These are phyloP conservation scores for Nicotiana rustica DNA, from an alignment of 305 asterid genomes.

Conservation along the genomic window DNA sequence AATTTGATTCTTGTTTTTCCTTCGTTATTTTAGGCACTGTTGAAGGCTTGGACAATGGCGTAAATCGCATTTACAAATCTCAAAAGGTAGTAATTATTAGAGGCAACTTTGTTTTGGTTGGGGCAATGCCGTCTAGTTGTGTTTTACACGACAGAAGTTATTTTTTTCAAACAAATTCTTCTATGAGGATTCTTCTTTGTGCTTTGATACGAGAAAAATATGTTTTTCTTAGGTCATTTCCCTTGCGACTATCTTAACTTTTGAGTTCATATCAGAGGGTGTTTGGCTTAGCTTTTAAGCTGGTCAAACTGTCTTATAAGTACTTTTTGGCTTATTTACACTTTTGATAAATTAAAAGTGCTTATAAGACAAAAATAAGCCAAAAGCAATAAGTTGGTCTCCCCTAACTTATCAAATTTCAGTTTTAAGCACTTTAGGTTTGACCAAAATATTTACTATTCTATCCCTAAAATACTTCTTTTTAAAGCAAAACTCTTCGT, in stretches of 20 bases:
- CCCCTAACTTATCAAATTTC: too few relatives aligned
- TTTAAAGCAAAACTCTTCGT: too few relatives aligned
- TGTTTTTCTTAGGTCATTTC: not conserved
- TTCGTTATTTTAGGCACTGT: slow-evolving; percentile 40
- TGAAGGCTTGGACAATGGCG: slow-evolving; percentile 43
- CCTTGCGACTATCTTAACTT: not conserved
- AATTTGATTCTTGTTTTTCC: not conserved
- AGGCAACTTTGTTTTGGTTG: not conserved
- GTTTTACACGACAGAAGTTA: not conserved
- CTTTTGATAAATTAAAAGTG: too few relatives aligned
- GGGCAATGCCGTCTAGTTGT: not conserved
- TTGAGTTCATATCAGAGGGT: not conserved
- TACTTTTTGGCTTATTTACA: too few relatives aligned
- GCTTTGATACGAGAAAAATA: too few relatives aligned
- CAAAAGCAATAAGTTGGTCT: too few relatives aligned
- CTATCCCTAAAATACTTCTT: too few relatives aligned
- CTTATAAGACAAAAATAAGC: too few relatives aligned
- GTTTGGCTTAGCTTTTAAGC: too few relatives aligned
- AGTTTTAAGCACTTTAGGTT: too few relatives aligned
- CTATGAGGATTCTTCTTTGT: not conserved
- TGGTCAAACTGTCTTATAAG: too few relatives aligned
- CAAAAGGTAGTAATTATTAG: slow-evolving; percentile 53
- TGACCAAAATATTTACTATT: too few relatives aligned
- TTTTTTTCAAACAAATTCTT: not conserved
- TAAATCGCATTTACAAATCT: slow-evolving; percentile 40